phyloP scores from a whole-genome alignment of 495 filamentous ascomycete genomes.

The Rhypophila decipiens region DNA sequence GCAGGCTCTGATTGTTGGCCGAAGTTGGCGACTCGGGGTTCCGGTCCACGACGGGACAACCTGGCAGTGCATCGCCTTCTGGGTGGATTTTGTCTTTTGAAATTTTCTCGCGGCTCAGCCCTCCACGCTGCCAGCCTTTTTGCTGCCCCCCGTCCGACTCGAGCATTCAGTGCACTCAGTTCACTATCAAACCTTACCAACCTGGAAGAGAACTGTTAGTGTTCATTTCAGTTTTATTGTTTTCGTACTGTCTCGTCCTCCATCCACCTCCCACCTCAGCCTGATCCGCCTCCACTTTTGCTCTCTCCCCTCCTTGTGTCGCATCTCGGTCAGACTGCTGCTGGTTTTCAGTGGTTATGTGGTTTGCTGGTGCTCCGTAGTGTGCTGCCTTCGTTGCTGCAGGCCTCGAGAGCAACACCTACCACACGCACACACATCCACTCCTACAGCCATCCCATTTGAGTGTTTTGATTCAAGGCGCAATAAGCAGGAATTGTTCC shows the following conservation, averaged over 20 bases:
- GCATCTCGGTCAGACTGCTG: constrained; percentile 7
- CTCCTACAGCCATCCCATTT: no score
- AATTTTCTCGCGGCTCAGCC: constrained; percentile 27
- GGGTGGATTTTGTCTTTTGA: constrained; percentile 22
- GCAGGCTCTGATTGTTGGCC: constrained; percentile 20
- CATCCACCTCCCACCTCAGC: constrained; percentile 17
- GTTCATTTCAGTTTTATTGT: no score
- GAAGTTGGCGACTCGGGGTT: constrained; percentile 9
- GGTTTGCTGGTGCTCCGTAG: constrained; percentile 5
- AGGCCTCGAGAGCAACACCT: no score
- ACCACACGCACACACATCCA: no score
- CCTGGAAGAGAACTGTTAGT: no score
- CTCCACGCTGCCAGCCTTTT: constrained; percentile 1
- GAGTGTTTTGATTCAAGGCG: background rate
- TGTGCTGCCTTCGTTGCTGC: background rate
- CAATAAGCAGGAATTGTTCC: background rate
- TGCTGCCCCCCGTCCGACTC: background rate
- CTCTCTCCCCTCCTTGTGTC: constrained; percentile 6
- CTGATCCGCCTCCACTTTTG: constrained; percentile 24
- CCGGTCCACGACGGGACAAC: background rate
- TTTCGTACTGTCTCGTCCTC: background rate
- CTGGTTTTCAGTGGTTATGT: constrained; percentile 6
- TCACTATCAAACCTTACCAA: no score
- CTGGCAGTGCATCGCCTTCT: no score
- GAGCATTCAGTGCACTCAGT: no score